These are phyloP conservation scores for Mrakia blollopis DNA, from an alignment of 768 basidiomycete genomes.

Conservation along the genomic window DNA sequence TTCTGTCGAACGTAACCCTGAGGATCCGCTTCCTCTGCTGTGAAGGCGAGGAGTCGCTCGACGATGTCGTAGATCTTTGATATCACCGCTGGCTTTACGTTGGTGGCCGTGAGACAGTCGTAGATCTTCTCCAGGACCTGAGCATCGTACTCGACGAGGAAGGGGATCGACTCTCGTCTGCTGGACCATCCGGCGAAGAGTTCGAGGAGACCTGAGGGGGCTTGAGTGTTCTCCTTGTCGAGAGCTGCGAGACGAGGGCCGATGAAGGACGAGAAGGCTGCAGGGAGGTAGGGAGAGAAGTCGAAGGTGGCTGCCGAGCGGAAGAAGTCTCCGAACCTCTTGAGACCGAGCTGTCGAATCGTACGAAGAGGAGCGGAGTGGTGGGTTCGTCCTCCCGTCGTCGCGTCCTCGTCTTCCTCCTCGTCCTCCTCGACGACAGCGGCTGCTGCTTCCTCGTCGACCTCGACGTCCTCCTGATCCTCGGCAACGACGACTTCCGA, in stretches of 20 bases:
- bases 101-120: constrained; percentile 70
- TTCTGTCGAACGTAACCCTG: constrained; percentile 35
- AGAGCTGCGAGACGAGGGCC: constrained; percentile 71
- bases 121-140: constrained; percentile 71
- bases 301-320: constrained; percentile 66
- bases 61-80: constrained; percentile 78
- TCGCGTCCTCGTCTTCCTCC: constrained; percentile 34
- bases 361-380: constrained; percentile 49
- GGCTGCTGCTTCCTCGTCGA: constrained; percentile 44
- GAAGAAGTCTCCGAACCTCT: constrained; percentile 85
- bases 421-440: constrained; percentile 46
- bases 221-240: constrained; percentile 81
- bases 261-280: constrained; percentile 66
- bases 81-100: constrained; percentile 81
- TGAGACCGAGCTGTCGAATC: constrained; percentile 76
- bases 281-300: constrained; percentile 63
- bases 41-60: constrained; percentile 57
- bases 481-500: neutral
- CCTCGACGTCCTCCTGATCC: constrained; percentile 33
- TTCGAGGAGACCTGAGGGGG: constrained; percentile 81
- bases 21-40: constrained; percentile 49
- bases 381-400: neutral
- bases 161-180: constrained; percentile 54
- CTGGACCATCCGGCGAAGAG: constrained; percentile 74
- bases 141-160: constrained; percentile 65